Evolutionary conservation across 257 asterid genomes (phyloP).

Genomic region (Gardenia jasminoides): DNA sequence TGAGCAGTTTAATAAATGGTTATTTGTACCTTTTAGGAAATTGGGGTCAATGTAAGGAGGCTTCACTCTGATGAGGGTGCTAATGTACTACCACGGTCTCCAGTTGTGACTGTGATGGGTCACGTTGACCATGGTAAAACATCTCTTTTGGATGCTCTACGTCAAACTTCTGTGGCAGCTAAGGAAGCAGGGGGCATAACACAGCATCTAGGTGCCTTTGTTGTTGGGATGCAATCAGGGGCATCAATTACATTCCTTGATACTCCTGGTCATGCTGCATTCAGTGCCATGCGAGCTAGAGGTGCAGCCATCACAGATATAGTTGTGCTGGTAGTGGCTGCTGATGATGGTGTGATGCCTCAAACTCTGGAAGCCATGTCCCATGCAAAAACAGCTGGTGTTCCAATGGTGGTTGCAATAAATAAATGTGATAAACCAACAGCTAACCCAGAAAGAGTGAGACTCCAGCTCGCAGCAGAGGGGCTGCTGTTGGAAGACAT

Average conservation of each 20-base stretch:
- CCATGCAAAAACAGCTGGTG: constrained; percentile 82
- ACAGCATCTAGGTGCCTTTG: constrained; percentile 94
- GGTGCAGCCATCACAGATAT: constrained; percentile 97
- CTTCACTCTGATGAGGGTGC: constrained; percentile 68
- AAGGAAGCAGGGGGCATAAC: constrained; percentile 99
- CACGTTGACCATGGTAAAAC: constrained; percentile 99
- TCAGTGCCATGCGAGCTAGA: constrained; percentile 95
- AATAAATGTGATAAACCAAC: constrained; percentile 86
- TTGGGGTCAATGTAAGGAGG: constrained; percentile 76
- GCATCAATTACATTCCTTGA: constrained; percentile 87
- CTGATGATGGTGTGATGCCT: constrained; percentile 98
- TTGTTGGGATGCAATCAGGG: constrained; percentile 93
- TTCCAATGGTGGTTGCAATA: constrained; percentile 84
- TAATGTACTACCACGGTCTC: constrained; percentile 64
- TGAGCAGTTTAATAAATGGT: constrained; percentile 3
- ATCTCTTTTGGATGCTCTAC: constrained; percentile 86
- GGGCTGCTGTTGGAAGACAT: constrained; percentile 85
- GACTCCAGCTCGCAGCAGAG: constrained; percentile 75
- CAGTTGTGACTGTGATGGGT: constrained; percentile 98
- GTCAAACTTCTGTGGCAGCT: constrained; percentile 86
- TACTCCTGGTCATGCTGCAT: constrained; percentile 99
- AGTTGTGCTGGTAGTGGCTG: constrained; percentile 96
- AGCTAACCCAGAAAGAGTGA: constrained; percentile 85
- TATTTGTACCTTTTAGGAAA: constrained; percentile 53
- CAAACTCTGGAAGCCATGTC: constrained; percentile 95